Evolutionary conservation across 2,329 filamentous ascomycete species (phyloP), one percentile per base, ranked within the genome.

Genomic region (Thermothelomyces thermophilus): DNA sequence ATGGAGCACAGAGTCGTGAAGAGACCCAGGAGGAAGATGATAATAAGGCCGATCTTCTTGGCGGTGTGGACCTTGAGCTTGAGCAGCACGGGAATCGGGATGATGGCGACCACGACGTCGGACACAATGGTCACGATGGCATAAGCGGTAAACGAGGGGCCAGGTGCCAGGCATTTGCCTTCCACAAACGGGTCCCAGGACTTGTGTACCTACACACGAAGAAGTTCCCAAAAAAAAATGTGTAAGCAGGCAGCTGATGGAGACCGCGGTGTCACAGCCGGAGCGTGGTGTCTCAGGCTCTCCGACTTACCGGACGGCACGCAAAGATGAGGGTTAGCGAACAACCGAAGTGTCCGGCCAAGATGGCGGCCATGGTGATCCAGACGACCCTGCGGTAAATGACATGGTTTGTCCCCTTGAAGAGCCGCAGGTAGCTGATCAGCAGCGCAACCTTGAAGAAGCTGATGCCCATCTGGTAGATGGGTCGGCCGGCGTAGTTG

Each of bases 1-100:
- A 79, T 68, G 2, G 75, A 78, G 58, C 76, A 79, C 7, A 79
- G 50, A 0, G 75, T 79, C 0, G 75, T 79, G 57, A 79, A 77
- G 1, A 79, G 64, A 0, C 76, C 76, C 0, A 79, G 65, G 0
- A 73, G 62, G 55, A 80, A 79, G 33, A 79, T 72, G 33, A 61
- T 69, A 11, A 77, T 71, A 0, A 79, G 68, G 3, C 73, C 74
- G 2, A 73, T 46, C 55, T 79, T 79, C 60, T 76, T 76, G 4
- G 64, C 65, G 0, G 61, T 44, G n/a, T 65, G 69, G 41, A 79
- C 68, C 45, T 76, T 75, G 20, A 79, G 64, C 48, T 68, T 65
- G 2, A 75, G 46, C 2, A 79, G 66, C 1, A 78, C 63, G 0
- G 75, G 75, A 19, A 79, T 68, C 0, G 76, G 75, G 0, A 78